These are phyloP conservation scores for Backusella liffmaniae DNA, from an alignment of 192 early-diverging fungal genomes.

Conservation along the genomic window DNA sequence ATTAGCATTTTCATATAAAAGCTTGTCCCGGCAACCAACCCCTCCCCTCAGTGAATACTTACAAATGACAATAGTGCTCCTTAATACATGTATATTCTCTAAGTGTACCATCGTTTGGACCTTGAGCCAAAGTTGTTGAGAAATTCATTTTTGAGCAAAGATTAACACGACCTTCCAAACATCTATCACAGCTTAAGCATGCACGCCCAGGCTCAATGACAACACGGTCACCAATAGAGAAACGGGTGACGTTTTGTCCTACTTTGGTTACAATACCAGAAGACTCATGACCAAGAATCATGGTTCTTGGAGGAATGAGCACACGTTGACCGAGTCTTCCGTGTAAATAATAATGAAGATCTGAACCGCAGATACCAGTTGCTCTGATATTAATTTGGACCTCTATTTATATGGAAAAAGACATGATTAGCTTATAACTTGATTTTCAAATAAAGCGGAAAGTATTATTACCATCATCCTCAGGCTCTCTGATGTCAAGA, in stretches of 20 bases:
- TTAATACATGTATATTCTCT: neutral
- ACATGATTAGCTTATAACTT: neutral
- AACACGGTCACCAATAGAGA: conserved; percentile 45
- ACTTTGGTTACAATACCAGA: conserved; percentile 37
- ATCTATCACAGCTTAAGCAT: conserved; percentile 37
- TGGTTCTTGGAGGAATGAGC: conserved; percentile 24
- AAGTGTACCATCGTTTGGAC: conserved; percentile 22
- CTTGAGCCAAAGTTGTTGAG: conserved; percentile 23
- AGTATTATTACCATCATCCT: neutral
- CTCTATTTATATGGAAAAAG: conserved; percentile 13
- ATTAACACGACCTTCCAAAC: conserved; percentile 36
- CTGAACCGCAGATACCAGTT: conserved; percentile 44
- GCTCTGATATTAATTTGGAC: conserved; percentile 37
- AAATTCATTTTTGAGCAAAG: conserved; percentile 43
- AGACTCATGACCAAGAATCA: conserved; percentile 48
- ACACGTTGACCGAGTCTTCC: conserved; percentile 34
- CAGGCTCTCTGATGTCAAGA: neutral
- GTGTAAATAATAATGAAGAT: conserved; percentile 44
- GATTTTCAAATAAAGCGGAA: neutral
- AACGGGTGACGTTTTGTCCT: conserved; percentile 31
- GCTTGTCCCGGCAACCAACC: neutral
- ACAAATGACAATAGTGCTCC: conserved; percentile 21
- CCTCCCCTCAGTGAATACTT: conserved; percentile 37
- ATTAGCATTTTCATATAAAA: neutral
- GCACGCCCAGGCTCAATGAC: conserved; percentile 39